These are phyloP conservation scores for Rhexocercosporidium sp. DNA, from an alignment of 2,329 filamentous ascomycete genomes.

Conservation along the genomic window DNA sequence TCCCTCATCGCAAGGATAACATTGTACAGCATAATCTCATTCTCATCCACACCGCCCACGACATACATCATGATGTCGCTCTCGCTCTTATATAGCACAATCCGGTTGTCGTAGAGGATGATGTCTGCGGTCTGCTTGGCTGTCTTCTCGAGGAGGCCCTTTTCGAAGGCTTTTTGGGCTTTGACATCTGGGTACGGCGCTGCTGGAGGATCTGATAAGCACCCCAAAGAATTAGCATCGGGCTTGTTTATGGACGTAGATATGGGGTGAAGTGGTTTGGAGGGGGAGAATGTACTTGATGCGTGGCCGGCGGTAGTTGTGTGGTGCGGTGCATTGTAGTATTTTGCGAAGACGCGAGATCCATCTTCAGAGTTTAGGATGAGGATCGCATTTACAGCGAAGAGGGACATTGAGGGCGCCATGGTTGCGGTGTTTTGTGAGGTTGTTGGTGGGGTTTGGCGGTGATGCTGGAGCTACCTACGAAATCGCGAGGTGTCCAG, in stretches of 20 bases:
- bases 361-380: slow-evolving; percentile 86
- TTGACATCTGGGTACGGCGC: slow-evolving; percentile 87
- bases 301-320: slow-evolving; percentile 43
- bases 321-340: slow-evolving; percentile 76
- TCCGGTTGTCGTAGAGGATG: slow-evolving; percentile 94
- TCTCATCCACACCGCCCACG: slow-evolving; percentile 89
- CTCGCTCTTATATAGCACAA: slow-evolving; percentile 98
- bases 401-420: slow-evolving; percentile 77
- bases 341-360: slow-evolving; percentile 91
- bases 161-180: slow-evolving; percentile 95
- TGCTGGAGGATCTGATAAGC: slow-evolving; percentile 53
- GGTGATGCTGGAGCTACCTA: slow-evolving; percentile 4
- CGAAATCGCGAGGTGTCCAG: slow-evolving; percentile 24
- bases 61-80: slow-evolving; percentile 97
- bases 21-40: slow-evolving; percentile 95
- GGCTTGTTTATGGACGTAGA: slow-evolving; percentile 16
- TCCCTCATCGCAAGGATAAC: slow-evolving; percentile 91
- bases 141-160: slow-evolving; percentile 93
- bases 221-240: neutral
- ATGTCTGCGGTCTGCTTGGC: slow-evolving; percentile 95
- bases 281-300: slow-evolving; percentile 7
- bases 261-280: slow-evolving; percentile 20
- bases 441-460: neutral
- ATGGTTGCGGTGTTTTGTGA: slow-evolving; percentile 51
- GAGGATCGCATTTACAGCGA: slow-evolving; percentile 77